Evolutionary conservation across 1,284 basidiomycete species (phyloP).

Genomic region (Ustilago esculenta): DNA sequence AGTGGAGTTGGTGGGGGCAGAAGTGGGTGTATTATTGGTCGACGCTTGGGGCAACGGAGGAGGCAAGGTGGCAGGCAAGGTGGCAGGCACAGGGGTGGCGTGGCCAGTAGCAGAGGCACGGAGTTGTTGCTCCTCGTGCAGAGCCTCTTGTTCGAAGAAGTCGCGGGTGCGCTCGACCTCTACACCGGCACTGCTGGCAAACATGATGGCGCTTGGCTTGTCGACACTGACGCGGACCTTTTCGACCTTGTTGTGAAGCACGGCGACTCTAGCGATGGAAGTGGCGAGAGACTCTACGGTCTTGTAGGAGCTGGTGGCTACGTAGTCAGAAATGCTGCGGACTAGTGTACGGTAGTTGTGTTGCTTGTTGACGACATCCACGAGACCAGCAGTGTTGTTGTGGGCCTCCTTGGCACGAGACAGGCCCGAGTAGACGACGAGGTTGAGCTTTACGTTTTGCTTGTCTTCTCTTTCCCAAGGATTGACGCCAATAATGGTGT

Average conservation of each 20-base stretch:
- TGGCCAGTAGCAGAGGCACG: slow-evolving; percentile 5
- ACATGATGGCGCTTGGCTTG: slow-evolving; percentile 81
- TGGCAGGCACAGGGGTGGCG: neutral
- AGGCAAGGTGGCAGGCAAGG: neutral
- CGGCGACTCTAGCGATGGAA: slow-evolving; percentile 72
- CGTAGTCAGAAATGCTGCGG: slow-evolving; percentile 67
- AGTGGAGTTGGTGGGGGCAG: neutral
- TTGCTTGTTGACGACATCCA: slow-evolving; percentile 54
- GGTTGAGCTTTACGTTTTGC: slow-evolving; percentile 76
- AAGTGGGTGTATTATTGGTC: neutral
- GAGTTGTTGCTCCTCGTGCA: slow-evolving; percentile 21
- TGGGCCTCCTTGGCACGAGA: slow-evolving; percentile 26
- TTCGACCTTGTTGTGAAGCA: slow-evolving; percentile 51
- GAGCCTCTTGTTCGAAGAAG: slow-evolving; percentile 58
- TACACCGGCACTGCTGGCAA: slow-evolving; percentile 75
- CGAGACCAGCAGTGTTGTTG: slow-evolving; percentile 15
- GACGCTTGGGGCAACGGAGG: too few relatives aligned
- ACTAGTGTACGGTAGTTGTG: slow-evolving; percentile 47
- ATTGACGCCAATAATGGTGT: slow-evolving; percentile 78
- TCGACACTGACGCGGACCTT: slow-evolving; percentile 72
- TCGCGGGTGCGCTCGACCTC: slow-evolving; percentile 72
- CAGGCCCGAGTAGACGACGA: slow-evolving; percentile 69
- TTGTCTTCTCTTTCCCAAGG: slow-evolving; percentile 76
- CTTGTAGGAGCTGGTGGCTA: slow-evolving; percentile 72
- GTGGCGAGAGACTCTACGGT: slow-evolving; percentile 81